Conservation (phyloP, 805 yeast species). For the Candida michaelii region DNA sequence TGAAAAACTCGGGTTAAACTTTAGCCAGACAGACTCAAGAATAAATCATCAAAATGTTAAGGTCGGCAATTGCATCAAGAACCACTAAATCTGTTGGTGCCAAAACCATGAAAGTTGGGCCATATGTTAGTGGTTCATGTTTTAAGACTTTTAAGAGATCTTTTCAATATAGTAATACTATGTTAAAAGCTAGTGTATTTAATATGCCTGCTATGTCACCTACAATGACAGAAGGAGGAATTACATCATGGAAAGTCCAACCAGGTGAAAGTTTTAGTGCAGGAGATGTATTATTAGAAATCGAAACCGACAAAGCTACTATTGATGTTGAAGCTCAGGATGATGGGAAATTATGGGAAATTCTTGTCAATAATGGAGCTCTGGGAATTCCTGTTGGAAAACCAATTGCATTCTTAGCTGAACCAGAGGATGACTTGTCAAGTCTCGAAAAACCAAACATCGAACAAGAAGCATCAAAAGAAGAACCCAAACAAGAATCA, state of each 20-base stretch:
- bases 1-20: conserved; percentile 6
- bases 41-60: conserved; percentile 4
- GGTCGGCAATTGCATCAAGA: conserved; percentile 4
- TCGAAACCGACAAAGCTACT: conserved; percentile 84
- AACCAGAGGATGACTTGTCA: conserved; percentile 77
- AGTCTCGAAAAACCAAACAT: conserved; percentile 59
- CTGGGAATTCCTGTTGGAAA: conserved; percentile 81
- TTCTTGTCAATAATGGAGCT: conserved; percentile 68
- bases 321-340: conserved; percentile 88
- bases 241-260: conserved; percentile 85
- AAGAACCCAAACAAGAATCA: conserved; percentile 11
- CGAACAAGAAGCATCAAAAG: conserved; percentile 17
- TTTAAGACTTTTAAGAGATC: neutral
- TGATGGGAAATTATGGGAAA: conserved; percentile 86
- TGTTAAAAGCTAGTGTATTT: conserved; percentile 48
- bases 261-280: conserved; percentile 64
- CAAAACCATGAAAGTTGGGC: neutral
- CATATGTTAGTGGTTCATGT: neutral
- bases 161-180: conserved; percentile 1
- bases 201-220: conserved; percentile 99
- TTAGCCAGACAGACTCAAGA: conserved; percentile 1
- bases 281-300: conserved; percentile 81
- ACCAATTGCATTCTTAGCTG: conserved; percentile 88
- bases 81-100: neutral
- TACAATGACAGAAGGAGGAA: conserved; percentile 95